A percentile compares a stretch with the other conserved stretches of the same genome.
Evolutionary conservation across 176 grass and related monocot genomes (phyloP).

Genomic region (Carex kokanica): DNA sequence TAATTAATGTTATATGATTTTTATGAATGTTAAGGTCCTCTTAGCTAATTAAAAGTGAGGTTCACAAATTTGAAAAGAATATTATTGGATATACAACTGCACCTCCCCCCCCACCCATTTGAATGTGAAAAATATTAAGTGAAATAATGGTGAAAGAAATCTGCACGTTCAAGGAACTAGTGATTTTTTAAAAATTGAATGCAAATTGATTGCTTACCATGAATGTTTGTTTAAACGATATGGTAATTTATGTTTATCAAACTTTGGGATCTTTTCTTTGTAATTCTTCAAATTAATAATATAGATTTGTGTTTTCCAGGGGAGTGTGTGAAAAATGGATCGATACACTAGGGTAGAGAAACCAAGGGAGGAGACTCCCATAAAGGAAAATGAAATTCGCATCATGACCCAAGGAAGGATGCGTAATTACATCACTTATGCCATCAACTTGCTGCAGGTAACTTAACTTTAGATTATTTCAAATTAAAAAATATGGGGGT

Average conservation of each 20-base stretch:
- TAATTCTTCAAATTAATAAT: background rate
- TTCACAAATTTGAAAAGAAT: background rate
- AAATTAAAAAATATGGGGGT: background rate
- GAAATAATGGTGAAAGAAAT: background rate
- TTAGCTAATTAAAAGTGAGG: no score
- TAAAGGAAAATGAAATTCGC: conserved; percentile 98
- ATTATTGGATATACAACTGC: background rate
- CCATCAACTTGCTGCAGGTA: conserved; percentile 88
- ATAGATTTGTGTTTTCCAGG: background rate
- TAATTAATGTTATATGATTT: background rate
- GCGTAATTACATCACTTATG: conserved; percentile 99
- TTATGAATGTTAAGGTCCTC: background rate
- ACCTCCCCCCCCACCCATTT: background rate
- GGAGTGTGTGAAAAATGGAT: conserved; percentile 49
- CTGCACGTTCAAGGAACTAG: background rate
- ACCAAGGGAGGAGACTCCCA: conserved; percentile 88
- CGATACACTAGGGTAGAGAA: conserved; percentile 97
- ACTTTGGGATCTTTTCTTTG: background rate
- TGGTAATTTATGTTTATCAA: background rate
- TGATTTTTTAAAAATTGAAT: background rate
- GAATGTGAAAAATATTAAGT: background rate
- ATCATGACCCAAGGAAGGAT: conserved; percentile 97
- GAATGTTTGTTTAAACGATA: background rate
- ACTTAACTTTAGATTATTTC: background rate
- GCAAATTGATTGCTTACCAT: background rate